phyloP scores from a whole-genome alignment of 2,329 filamentous ascomycete genomes.

The Trichothecium roseum region DNA sequence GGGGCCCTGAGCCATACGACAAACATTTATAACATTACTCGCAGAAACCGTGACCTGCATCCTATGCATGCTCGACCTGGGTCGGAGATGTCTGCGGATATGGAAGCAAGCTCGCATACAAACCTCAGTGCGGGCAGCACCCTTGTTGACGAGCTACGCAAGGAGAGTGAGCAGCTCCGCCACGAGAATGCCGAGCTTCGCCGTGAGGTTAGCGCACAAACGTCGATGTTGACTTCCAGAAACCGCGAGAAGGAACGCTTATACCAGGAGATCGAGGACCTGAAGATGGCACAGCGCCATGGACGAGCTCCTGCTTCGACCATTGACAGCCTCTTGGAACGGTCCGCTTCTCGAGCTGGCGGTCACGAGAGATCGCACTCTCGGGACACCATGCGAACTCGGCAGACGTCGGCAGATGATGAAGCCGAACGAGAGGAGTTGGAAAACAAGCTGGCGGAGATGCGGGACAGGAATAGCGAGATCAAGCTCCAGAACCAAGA shows the following conservation, averaged over 20 bases:
- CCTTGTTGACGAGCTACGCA: constrained; percentile 64
- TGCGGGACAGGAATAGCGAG: constrained; percentile 79
- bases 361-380: constrained; percentile 62
- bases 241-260: constrained; percentile 91
- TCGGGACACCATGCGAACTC: constrained; percentile 57
- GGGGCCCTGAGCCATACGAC: constrained; percentile 44
- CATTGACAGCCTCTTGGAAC: constrained; percentile 83
- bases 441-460: constrained; percentile 71
- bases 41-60: constrained; percentile 37
- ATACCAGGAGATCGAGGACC: constrained; percentile 93
- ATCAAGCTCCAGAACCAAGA: constrained; percentile 86
- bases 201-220: constrained; percentile 88
- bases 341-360: constrained; percentile 79
- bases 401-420: constrained; percentile 48
- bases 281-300: constrained; percentile 79
- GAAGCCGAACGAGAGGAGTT: constrained; percentile 75
- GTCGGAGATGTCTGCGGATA: constrained; percentile 37
- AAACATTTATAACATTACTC: constrained; percentile 56
- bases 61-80: constrained; percentile 38
- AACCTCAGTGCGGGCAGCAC: constrained; percentile 51
- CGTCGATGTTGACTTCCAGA: constrained; percentile 91
- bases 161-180: constrained; percentile 63
- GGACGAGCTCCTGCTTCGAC: constrained; percentile 52
- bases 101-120: constrained; percentile 35
- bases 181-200: constrained; percentile 89